phyloP scores from a whole-genome alignment of 73 alveolate species.

The Urostyla sp. region DNA sequence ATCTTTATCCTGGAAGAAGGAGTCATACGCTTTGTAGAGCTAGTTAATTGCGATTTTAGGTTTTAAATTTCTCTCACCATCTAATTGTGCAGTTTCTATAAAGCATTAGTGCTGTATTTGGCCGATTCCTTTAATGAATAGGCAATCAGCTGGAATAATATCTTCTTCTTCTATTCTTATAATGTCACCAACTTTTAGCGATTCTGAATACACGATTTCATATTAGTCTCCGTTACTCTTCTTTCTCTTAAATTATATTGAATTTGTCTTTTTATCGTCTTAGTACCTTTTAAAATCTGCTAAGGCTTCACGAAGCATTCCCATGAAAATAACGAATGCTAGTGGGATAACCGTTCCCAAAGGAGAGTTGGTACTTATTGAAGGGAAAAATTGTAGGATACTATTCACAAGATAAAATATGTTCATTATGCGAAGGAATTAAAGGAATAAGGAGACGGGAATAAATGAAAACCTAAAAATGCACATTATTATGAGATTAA shows the following conservation, averaged over 20 bases:
- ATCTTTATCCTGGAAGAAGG: not conserved
- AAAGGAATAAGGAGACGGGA: conserved; percentile 16
- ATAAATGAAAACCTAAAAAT: conserved; percentile 5
- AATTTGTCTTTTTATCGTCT: conserved; percentile 20
- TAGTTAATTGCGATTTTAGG: conserved; percentile 18
- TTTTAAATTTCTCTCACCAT: conserved; percentile 47
- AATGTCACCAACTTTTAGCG: conserved; percentile 41
- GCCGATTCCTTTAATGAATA: not conserved
- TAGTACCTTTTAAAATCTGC: conserved; percentile 55
- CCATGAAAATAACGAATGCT: conserved; percentile 21
- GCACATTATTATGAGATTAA: not conserved
- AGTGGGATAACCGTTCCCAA: conserved; percentile 31
- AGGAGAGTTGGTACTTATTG: conserved; percentile 27
- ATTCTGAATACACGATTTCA: not conserved
- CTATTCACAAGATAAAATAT: conserved; percentile 23
- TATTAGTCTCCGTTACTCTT: not conserved
- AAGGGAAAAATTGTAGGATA: conserved; percentile 19
- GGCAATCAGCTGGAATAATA: conserved; percentile 46
- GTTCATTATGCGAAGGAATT: conserved; percentile 14
- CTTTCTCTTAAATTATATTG: not conserved
- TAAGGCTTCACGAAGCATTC: conserved; percentile 40
- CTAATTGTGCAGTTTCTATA: conserved; percentile 26
- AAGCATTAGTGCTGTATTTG: not conserved
- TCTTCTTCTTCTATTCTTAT: conserved; percentile 7
- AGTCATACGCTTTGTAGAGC: not conserved